These are phyloP conservation scores for Talaromyces pinophilus DNA, from an alignment of 2,329 filamentous ascomycete genomes.

Conservation along the genomic window DNA sequence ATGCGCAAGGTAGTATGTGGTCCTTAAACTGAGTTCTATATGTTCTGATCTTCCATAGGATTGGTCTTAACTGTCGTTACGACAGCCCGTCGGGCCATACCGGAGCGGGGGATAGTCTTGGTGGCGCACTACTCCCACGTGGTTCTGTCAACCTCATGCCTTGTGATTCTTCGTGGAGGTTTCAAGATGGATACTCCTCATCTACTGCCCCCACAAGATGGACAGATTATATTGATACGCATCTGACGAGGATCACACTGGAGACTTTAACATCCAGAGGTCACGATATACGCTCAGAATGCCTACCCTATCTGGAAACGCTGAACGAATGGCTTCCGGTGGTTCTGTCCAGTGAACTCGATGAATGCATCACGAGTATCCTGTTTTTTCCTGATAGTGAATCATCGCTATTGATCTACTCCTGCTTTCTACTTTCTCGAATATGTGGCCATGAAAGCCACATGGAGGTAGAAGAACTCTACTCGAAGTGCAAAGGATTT, in stretches of 20 bases:
- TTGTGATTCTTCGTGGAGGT: background rate
- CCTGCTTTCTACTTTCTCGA: constrained; percentile 12
- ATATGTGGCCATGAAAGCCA: constrained; percentile 7
- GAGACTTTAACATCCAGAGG: background rate
- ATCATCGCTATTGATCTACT: constrained; percentile 11
- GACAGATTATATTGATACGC: background rate
- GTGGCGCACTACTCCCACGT: background rate
- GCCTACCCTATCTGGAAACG: constrained; percentile 8
- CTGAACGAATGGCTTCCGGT: constrained; percentile 16
- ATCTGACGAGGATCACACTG: constrained; percentile 6
- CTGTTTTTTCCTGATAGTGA: background rate
- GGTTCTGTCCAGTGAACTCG: background rate
- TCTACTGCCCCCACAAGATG: background rate
- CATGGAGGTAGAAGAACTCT: background rate
- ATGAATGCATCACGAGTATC: constrained; percentile 1
- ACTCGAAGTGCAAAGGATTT: constrained; percentile 8
- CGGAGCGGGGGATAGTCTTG: background rate
- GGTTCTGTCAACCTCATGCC: background rate
- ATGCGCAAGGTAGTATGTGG: constrained; percentile 8
- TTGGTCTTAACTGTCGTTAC: constrained; percentile 12
- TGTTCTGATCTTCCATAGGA: constrained; percentile 4
- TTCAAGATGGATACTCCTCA: background rate
- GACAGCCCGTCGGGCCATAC: background rate
- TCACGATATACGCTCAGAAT: constrained; percentile 2
- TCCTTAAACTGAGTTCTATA: background rate